Evolutionary conservation across 2,329 filamentous ascomycete species (phyloP).

Genomic region (Colletotrichum musicola): DNA sequence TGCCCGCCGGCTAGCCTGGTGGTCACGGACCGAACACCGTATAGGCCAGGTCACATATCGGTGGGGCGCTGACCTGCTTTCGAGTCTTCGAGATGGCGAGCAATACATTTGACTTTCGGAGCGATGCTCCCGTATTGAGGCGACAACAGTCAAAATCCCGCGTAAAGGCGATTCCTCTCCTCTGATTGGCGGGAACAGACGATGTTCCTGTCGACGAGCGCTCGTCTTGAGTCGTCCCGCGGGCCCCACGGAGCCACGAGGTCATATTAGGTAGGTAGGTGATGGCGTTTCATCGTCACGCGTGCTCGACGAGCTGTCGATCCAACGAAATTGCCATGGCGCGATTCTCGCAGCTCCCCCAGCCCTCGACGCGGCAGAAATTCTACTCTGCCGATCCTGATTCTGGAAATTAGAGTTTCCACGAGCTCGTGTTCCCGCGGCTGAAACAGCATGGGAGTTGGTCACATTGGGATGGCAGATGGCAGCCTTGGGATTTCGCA

Average conservation of each 20-base stretch:
- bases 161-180: not conserved
- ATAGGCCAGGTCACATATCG: conserved; percentile 14
- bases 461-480: not conserved
- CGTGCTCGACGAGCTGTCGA: not conserved
- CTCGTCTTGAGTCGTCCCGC: not conserved
- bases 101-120: conserved; percentile 26
- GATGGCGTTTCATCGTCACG: conserved; percentile 10
- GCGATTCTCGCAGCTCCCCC: not conserved
- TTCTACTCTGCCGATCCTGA: conserved; percentile 1
- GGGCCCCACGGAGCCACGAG: not conserved
- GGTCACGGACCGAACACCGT: conserved; percentile 19
- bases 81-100: not conserved
- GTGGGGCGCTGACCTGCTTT: not conserved
- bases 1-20: not conserved
- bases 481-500: conserved; percentile 14
- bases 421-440: conserved; percentile 13
- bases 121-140: not conserved
- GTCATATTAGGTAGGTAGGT: not conserved
- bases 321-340: not conserved
- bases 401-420: conserved; percentile 16
- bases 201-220: not conserved
- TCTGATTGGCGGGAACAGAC: conserved; percentile 11
- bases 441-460: conserved; percentile 19
- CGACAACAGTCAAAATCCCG: not conserved
- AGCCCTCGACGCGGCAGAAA: conserved; percentile 3